Conservation (phyloP, 345 rosid genomes). For the Brassica incana region DNA sequence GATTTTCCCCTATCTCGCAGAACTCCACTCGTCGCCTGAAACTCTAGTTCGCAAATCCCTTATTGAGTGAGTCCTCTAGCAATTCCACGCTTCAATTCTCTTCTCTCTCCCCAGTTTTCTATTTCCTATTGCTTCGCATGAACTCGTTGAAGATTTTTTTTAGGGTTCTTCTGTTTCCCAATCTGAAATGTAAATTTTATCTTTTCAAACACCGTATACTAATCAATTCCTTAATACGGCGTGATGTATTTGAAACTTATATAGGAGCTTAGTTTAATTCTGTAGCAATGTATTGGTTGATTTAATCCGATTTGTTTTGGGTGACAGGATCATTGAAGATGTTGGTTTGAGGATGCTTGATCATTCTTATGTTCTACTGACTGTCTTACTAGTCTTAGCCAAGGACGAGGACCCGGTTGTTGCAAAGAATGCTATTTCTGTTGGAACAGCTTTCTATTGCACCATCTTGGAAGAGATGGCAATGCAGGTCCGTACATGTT, state of each 20-base stretch:
- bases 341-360: slow-evolving; percentile 69
- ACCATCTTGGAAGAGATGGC: slow-evolving; percentile 71
- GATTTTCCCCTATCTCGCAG: slow-evolving; percentile 72
- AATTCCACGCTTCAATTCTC: not conserved
- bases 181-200: not conserved
- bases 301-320: slow-evolving; percentile 25
- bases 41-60: slow-evolving; percentile 72
- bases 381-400: slow-evolving; percentile 58
- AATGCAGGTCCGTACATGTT: slow-evolving; percentile 60
- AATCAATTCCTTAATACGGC: not conserved
- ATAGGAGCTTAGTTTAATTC: slow-evolving; percentile 2
- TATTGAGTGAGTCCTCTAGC: slow-evolving; percentile 58
- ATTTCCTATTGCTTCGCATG: not conserved
- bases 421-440: slow-evolving; percentile 63
- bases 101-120: not conserved
- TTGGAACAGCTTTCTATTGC: slow-evolving; percentile 64
- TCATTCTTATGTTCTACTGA: slow-evolving; percentile 52
- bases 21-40: slow-evolving; percentile 79
- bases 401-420: slow-evolving; percentile 63
- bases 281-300: slow-evolving; percentile 21
- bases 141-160: slow-evolving; percentile 3
- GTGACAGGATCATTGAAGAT: slow-evolving; percentile 80
- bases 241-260: not conserved
- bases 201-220: not conserved
- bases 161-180: slow-evolving; percentile 13